Evolutionary conservation across 495 filamentous ascomycete genomes (phyloP), one percentile per base, ranked within the genome.

Genomic region (Aspergillus panamensis): DNA sequence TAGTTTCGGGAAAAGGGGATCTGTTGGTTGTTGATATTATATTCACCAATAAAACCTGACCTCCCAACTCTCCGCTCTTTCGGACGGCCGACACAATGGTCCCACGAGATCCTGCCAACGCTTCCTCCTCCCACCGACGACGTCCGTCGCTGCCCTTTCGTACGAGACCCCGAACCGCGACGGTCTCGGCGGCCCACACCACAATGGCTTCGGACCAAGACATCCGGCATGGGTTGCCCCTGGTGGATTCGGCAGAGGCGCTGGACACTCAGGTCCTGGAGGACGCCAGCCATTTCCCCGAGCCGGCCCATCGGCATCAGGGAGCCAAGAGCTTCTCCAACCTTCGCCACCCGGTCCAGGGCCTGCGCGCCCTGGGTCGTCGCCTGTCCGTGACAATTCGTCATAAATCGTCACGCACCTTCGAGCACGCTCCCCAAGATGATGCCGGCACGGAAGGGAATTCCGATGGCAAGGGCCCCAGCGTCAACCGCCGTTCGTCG

Each of bases 261-360:
- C 57, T 68, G 37, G 63, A 68, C 31, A 66, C 49, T 0, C 65
- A 67, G 21, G 70, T 67, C 0, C 48, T 77, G 40, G 72, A 79
- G 54, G 73, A 76, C 8, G 69, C 69, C 47, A 69, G 69, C 42
- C 65, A 68, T 19, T 73, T 74, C 32, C 66, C 71, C 9, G 67
- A 70, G 29, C 65, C 68, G 2, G 62, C 64, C 17, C 72, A 67
- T n/a, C 67, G 74, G 13, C 73, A 70, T 25, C 74, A 73, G 30
- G 56, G 62, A 25, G 66, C 75, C 37, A 77, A 75, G 55, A 78
- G 76, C 63, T 80, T 79, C 61, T 80, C 77, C 13, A 74, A 63
- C 20, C 55, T 80, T 32, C 72, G 73, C 44, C 74, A 79, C 51
- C 71, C 74, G 6, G 70, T 79, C 51, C 75, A 77, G 53, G 76